Conservation (phyloP, 164 flowering plant genomes). For the Buxus sempervirens region DNA sequence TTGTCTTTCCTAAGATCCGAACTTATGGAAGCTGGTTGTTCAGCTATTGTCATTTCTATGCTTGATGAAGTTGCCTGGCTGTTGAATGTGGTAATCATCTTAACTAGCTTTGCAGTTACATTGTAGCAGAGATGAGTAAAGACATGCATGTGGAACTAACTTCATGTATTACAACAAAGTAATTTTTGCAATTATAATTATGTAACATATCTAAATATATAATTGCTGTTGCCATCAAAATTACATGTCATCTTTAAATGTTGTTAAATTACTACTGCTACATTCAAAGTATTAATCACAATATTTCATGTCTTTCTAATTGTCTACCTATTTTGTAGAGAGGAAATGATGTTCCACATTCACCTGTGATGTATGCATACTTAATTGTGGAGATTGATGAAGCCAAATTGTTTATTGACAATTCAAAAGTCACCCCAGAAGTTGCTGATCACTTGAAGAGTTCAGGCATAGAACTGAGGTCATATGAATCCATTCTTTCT, state of each 20-base stretch:
- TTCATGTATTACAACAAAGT: too few species aligned
- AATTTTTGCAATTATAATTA: background rate
- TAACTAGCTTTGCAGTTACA: background rate
- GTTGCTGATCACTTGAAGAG: slow-evolving; percentile 70
- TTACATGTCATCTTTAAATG: background rate
- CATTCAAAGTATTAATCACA: background rate
- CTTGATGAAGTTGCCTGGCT: slow-evolving; percentile 98
- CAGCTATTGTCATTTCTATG: slow-evolving; percentile 81
- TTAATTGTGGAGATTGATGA: slow-evolving; percentile 57
- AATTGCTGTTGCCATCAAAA: too few species aligned
- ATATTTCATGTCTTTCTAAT: background rate
- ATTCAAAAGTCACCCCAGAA: slow-evolving; percentile 62
- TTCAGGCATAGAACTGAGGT: slow-evolving; percentile 67
- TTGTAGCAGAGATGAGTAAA: background rate
- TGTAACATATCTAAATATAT: background rate
- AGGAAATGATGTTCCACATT: slow-evolving; percentile 89
- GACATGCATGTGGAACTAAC: background rate
- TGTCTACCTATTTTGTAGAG: slow-evolving; percentile 46
- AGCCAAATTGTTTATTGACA: slow-evolving; percentile 66
- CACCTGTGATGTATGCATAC: slow-evolving; percentile 92
- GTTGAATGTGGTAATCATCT: slow-evolving; percentile 74
- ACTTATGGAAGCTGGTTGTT: slow-evolving; percentile 51
- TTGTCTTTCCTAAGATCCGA: slow-evolving; percentile 67
- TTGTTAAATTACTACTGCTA: background rate
- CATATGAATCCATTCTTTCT: slow-evolving; percentile 77